Evolutionary conservation across 176 grass and related monocot species (phyloP).

Genomic region (Coix lacrymajobi): DNA sequence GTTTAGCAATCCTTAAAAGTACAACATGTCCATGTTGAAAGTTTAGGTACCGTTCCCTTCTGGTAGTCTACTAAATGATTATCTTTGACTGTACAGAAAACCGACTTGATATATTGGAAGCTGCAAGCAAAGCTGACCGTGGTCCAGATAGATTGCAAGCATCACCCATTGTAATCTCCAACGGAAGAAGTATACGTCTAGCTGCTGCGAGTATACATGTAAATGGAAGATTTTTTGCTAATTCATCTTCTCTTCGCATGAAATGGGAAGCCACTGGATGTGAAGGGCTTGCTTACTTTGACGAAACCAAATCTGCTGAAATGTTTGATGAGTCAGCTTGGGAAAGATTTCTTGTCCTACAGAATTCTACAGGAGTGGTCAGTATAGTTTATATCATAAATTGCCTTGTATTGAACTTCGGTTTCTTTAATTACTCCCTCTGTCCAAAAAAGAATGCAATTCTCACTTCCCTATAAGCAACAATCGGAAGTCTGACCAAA

Average conservation of each 20-base stretch:
- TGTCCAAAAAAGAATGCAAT: not conserved
- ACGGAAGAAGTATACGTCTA: slow-evolving; percentile 72
- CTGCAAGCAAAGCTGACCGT: slow-evolving; percentile 58
- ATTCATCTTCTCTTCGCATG: slow-evolving; percentile 90
- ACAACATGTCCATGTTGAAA: not conserved
- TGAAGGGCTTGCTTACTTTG: slow-evolving; percentile 67
- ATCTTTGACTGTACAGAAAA: slow-evolving; percentile 52
- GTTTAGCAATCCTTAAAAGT: slow-evolving; percentile 5
- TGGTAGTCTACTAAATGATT: not conserved
- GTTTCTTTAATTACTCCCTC: not conserved
- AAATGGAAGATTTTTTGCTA: slow-evolving; percentile 68
- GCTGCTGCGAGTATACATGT: slow-evolving; percentile 72
- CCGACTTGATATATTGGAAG: slow-evolving; percentile 66
- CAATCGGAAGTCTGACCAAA: not conserved
- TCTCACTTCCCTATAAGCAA: not conserved
- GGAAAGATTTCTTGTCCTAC: slow-evolving; percentile 86
- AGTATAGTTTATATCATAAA: slow-evolving; percentile 25
- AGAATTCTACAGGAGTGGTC: slow-evolving; percentile 91
- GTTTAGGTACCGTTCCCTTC: not conserved
- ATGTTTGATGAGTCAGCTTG: slow-evolving; percentile 51
- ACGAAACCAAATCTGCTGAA: slow-evolving; percentile 29
- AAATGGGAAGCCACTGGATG: slow-evolving; percentile 78
- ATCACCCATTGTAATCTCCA: slow-evolving; percentile 76
- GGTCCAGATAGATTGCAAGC: slow-evolving; percentile 57
- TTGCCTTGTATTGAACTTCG: slow-evolving; percentile 3